Base-by-base conservation (phyloP, 805 yeast species). In the Candida wancherniae region DNA sequence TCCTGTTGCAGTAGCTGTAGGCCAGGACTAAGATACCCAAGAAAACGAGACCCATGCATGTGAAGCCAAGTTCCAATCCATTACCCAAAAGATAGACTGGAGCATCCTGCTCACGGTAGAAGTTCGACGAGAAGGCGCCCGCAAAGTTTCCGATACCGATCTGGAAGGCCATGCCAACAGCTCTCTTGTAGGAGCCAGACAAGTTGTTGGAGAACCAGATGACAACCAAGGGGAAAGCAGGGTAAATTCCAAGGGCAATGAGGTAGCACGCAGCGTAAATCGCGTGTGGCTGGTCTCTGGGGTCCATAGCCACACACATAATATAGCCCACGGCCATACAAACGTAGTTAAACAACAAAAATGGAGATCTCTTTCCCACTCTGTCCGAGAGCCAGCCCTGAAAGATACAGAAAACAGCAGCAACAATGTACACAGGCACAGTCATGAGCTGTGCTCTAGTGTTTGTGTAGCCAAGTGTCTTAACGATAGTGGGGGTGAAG, bases 401-500 rank as follows among this genome's bases (percentile, higher is more conserved):
- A 6, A 40, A 25, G 9, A 62, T 42, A 19, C 59, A 52, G 18
- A 52, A 44, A 4, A 56, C 34, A 4, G 61, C 48, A 2, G 67
- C 65, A 14, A 53, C 49, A 9, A 55, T 50, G 41, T 67, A 68
- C 17, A 64, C 53, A 6, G 74, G 74, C 13, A 67, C 66, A 0
- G 72, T 58, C 52, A 69, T 37, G 9, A 67, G 54, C 44, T 69
- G 73, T 0, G 73, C 62, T 12, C 44, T 49, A 18, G 61, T 54
- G 16, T 56, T 51, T 25, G 63, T 46, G 45, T 66, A 68, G 1
- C 75, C 75, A 51, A 69, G 52, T 31, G 53, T 57, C 27, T 48
- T 59, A 36, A 69, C 58, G 36, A 69, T 63, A 3, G 72, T 58
- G 7, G 75, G 74, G 19, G 69, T 43, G 35, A 69, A 68, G 12